Conservation (phyloP, 2,329 filamentous ascomycete genomes). For the Anthostomella pinea region DNA sequence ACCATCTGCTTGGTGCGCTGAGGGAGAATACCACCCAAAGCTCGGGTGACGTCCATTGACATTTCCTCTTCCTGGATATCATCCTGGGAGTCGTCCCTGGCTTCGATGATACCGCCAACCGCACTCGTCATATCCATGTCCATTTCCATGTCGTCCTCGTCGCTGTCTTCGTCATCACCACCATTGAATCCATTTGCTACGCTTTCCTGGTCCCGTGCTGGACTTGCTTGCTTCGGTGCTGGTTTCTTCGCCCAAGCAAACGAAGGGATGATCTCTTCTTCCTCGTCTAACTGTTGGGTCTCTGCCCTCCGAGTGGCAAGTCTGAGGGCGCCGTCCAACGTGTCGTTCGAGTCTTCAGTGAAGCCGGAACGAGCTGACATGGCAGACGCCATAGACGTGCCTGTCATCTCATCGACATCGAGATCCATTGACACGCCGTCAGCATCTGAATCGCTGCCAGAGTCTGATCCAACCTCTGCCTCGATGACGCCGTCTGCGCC, state of each 20-base stretch:
- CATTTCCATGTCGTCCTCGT: constrained; percentile 36
- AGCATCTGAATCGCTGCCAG: constrained; percentile 57
- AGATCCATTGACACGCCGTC: constrained; percentile 76
- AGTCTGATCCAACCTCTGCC: constrained; percentile 45
- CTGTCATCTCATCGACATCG: constrained; percentile 74
- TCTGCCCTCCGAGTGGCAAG: constrained; percentile 74
- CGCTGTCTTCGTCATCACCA: constrained; percentile 27
- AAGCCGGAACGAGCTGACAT: constrained; percentile 51
- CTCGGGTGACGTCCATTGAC: constrained; percentile 92
- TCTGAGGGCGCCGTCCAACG: constrained; percentile 73
- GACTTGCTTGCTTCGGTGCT: constrained; percentile 28
- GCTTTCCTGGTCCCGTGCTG: constrained; percentile 45
- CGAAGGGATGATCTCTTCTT: constrained; percentile 70
- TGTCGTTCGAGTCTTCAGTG: constrained; percentile 65
- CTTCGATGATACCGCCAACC: constrained; percentile 51
- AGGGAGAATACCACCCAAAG: constrained; percentile 73
- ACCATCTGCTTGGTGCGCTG: constrained; percentile 31
- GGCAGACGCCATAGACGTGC: constrained; percentile 62
- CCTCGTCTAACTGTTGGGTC: constrained; percentile 64
- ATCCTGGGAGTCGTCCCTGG: constrained; percentile 36
- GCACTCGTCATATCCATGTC: constrained; percentile 52
- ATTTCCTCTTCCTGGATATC: constrained; percentile 62
- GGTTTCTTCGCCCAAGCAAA: constrained; percentile 71
- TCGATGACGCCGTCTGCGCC: constrained; percentile 53
- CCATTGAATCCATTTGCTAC: constrained; percentile 20